phyloP scores from a whole-genome alignment of 148 eudicot species.

The Arctostaphylos glauca region DNA sequence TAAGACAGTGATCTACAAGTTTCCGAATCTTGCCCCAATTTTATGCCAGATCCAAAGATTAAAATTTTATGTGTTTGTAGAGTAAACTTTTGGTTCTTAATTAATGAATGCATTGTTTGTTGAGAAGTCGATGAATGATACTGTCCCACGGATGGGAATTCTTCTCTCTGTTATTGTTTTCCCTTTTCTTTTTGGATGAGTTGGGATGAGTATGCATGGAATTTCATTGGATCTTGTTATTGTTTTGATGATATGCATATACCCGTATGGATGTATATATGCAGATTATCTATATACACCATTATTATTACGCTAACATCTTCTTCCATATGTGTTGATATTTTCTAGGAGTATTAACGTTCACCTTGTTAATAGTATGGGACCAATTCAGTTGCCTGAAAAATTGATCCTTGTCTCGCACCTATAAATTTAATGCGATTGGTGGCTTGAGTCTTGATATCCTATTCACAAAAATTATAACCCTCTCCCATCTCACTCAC shows the following conservation, averaged over 20 bases:
- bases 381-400: not conserved
- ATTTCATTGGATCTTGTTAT: not conserved
- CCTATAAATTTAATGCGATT: not conserved
- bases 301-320: not conserved
- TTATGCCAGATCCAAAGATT: not conserved
- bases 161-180: not conserved
- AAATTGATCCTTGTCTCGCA: not conserved
- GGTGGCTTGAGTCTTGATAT: too few relatives aligned
- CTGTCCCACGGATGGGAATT: not conserved
- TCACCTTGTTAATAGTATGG: not conserved
- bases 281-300: not conserved
- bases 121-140: not conserved
- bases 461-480: too few relatives aligned
- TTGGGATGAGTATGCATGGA: not conserved
- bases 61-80: not conserved
- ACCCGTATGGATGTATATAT: too few relatives aligned
- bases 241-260: not conserved
- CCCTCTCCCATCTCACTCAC: too few relatives aligned
- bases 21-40: not conserved
- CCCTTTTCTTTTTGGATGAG: not conserved
- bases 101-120: not conserved
- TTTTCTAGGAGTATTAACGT: not conserved
- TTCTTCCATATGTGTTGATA: not conserved
- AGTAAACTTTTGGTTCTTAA: not conserved
- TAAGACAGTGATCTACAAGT: not conserved